A percentile compares a stretch with the other conserved stretches of the same genome.
Evolutionary conservation across 2,329 filamentous ascomycete species (phyloP).

Genomic region (Diplodia scrobiculata): DNA sequence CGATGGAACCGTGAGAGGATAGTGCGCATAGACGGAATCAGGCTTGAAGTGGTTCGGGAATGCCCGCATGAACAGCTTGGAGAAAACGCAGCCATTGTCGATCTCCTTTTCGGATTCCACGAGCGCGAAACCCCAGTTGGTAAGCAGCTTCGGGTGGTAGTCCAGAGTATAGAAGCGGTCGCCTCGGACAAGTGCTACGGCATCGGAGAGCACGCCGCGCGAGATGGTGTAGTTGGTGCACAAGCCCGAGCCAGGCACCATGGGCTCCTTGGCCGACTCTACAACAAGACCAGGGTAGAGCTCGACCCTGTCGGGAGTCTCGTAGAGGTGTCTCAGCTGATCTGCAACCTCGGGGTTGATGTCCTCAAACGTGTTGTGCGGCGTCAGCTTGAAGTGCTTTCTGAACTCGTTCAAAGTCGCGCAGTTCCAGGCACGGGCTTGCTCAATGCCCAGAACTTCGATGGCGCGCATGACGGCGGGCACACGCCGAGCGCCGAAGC

Average conservation of each 20-base stretch:
- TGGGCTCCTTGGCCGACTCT: conserved; percentile 73
- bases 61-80: conserved; percentile 77
- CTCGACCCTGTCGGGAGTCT: conserved; percentile 77
- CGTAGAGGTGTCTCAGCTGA: conserved; percentile 62
- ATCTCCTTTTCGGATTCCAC: conserved; percentile 70
- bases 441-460: conserved; percentile 78
- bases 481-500: conserved; percentile 66
- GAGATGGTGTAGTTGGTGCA: conserved; percentile 75
- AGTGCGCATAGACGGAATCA: conserved; percentile 81
- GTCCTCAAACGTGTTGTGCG: conserved; percentile 76
- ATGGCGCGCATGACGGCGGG: conserved; percentile 72
- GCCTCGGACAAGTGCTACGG: conserved; percentile 74
- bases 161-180: conserved; percentile 80
- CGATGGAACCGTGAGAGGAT: conserved; percentile 69
- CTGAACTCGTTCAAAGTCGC: conserved; percentile 83
- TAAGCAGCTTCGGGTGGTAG: conserved; percentile 69
- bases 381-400: conserved; percentile 75
- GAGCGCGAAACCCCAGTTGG: conserved; percentile 81
- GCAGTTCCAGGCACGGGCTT: conserved; percentile 74
- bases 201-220: conserved; percentile 74
- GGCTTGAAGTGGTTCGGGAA: conserved; percentile 78
- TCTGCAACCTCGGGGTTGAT: conserved; percentile 75
- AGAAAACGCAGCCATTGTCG: conserved; percentile 81
- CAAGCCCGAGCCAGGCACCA: conserved; percentile 69
- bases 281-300: conserved; percentile 77